A percentile compares a stretch with the other conserved stretches of the same genome.
Evolutionary conservation across 1,284 basidiomycete species (phyloP).

Genomic region (Mycosarcoma mackinlayi): DNA sequence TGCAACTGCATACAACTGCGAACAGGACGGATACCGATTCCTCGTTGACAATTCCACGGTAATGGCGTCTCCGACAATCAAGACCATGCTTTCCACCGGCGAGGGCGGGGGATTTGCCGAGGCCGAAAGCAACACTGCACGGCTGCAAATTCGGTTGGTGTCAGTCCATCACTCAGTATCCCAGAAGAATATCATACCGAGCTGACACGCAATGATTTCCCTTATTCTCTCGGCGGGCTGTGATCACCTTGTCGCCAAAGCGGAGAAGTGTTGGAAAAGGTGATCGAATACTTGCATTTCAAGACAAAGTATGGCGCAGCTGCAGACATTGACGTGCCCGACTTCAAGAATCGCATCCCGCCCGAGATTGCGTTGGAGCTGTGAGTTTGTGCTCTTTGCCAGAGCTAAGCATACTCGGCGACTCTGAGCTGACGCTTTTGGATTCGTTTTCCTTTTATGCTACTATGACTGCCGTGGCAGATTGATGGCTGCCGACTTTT

Average conservation of each 20-base stretch:
- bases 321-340: constrained; percentile 79
- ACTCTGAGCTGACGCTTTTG: background rate
- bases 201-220: too few species aligned
- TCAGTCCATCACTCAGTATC: too few species aligned
- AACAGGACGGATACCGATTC: constrained; percentile 61
- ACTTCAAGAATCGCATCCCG: constrained; percentile 80
- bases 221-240: too few species aligned
- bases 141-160: constrained; percentile 69
- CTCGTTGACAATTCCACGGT: constrained; percentile 50
- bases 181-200: too few species aligned
- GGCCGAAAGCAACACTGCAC: constrained; percentile 68
- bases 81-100: constrained; percentile 56
- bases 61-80: constrained; percentile 52
- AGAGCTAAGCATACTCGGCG: background rate
- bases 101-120: constrained; percentile 69
- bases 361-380: constrained; percentile 84
- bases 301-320: constrained; percentile 77
- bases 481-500: constrained; percentile 63
- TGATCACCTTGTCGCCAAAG: constrained; percentile 68
- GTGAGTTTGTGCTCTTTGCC: constrained; percentile 74
- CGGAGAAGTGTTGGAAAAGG: constrained; percentile 80
- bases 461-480: constrained; percentile 14
- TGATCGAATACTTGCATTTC: constrained; percentile 83
- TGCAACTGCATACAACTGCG: background rate
- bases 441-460: background rate